Evolutionary conservation across 805 yeast species (phyloP), one percentile per base, ranked within the genome.

Genomic region (Tanozyma kutaoensis): DNA sequence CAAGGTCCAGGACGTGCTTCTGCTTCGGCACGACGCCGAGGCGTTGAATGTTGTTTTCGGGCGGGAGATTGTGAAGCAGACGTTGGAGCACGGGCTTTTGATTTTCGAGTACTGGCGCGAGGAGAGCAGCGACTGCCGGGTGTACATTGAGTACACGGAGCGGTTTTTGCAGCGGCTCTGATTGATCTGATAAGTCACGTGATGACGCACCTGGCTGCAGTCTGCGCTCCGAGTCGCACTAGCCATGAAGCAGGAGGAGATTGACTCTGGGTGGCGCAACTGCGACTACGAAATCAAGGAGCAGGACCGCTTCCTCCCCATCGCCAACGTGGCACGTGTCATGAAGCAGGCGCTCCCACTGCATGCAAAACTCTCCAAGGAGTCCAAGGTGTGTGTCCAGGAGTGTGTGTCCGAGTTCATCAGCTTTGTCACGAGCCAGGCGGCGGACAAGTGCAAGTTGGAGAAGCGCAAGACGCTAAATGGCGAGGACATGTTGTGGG

Each of bases 371-470:
- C 72, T 78, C 2, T 73, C 84, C 14, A 78, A 77, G 41, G 91
- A 78, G 40, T 79, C 86, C 23, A 76, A 77, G 41, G 86, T 76
- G 39, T 71, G 81, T 37, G 72, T 75, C 52, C 82, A 75, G 47
- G 81, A 75, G 42, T 74, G 79, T 42, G 81, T 72, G 4, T 56
- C 69, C 26, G 79, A 74, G 46, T 74, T 72, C 46, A 76, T 74
- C 19, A 68, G 77, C 8, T 74, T 74, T 47, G 67, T 74, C 29
- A 75, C 81, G 3, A 66, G 75, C 19, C 80, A 74, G 48, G 69
- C 69, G 12, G 65, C 76, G 25, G 81, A 75, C 34, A 67, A 64
- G 39, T 73, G 80, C 42, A 42, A 63, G 9, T 63, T 72, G 26
- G 82, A 75, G 36, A 73, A 74, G 46, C 56, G 82, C 15, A 74